A percentile compares a stretch with the other conserved stretches of the same genome.
Conservation (phyloP, 78 protist genomes). For the Paulinella micropora region DNA sequence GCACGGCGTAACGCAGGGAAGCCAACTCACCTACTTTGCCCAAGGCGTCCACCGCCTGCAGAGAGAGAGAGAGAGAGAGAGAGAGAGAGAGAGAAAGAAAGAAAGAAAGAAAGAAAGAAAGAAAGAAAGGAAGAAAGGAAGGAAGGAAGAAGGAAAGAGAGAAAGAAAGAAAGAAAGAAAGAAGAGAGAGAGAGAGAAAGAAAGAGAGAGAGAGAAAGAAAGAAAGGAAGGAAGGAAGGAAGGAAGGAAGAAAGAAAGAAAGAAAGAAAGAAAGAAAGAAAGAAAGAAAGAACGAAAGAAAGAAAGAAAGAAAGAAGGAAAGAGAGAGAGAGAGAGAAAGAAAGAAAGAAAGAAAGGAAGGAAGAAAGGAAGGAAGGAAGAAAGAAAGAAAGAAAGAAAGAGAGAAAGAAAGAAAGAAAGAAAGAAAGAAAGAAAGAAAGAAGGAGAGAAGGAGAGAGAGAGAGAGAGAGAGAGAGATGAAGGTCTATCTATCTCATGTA, state of each 20-base stretch:
- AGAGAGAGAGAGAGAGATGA: not conserved
- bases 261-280: not conserved
- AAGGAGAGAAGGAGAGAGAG: not conserved
- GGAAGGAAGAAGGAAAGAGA: not conserved
- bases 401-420: not conserved
- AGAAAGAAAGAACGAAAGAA: not conserved
- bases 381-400: not conserved
- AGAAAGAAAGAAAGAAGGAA: not conserved
- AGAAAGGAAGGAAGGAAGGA: not conserved
- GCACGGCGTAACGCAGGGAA: conserved; percentile 82
- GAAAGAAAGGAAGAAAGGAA: not conserved
- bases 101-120: not conserved
- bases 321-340: not conserved
- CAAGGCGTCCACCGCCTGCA: not conserved
- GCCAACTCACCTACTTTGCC: conserved; percentile 48
- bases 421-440: not conserved
- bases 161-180: not conserved
- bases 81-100: not conserved
- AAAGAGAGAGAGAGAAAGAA: not conserved
- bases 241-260: not conserved
- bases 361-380: not conserved
- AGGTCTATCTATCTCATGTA: not conserved
- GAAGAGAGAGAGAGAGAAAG: not conserved
- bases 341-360: not conserved
- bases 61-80: no score